A percentile compares a stretch with the other conserved stretches of the same genome.
These are phyloP conservation scores for Pedinophyceae sp. DNA, from an alignment of 139 green algal genomes.

Conservation along the genomic window DNA sequence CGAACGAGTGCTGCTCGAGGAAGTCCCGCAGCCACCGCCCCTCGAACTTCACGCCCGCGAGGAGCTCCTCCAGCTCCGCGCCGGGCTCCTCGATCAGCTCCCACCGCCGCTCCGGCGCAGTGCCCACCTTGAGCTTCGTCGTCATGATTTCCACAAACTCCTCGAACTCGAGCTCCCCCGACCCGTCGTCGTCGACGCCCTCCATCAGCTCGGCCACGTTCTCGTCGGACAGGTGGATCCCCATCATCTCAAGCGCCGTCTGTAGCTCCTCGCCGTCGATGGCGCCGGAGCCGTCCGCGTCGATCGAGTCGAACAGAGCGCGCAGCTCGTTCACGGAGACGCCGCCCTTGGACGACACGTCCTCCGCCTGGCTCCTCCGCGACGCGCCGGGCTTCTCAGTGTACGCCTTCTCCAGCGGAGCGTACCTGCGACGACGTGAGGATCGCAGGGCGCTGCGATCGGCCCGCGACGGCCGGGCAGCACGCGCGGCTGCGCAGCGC, in stretches of 20 bases:
- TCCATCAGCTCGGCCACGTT: neutral
- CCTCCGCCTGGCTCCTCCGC: neutral
- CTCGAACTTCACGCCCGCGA: neutral
- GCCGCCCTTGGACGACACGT: neutral
- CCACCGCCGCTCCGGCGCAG: neutral
- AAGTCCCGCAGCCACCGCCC: neutral
- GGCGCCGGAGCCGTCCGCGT: neutral
- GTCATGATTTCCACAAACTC: conserved; percentile 1
- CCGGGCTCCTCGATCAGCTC: neutral
- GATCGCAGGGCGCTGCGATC: too few species aligned
- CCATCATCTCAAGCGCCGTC: neutral
- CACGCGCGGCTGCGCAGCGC: too few species aligned
- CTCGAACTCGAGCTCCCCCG: neutral
- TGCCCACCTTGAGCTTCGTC: neutral
- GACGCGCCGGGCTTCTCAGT: neutral
- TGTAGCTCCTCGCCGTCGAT: neutral
- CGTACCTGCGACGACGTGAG: too few species aligned
- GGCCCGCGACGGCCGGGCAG: too few species aligned
- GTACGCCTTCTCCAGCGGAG: neutral
- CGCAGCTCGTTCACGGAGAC: neutral
- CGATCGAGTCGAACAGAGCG: neutral
- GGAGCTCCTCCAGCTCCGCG: neutral
- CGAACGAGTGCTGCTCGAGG: neutral
- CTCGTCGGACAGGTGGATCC: neutral
- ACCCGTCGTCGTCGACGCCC: neutral